phyloP scores from a whole-genome alignment of 495 filamentous ascomycete species.

The Friedmanniomyces simplex region DNA sequence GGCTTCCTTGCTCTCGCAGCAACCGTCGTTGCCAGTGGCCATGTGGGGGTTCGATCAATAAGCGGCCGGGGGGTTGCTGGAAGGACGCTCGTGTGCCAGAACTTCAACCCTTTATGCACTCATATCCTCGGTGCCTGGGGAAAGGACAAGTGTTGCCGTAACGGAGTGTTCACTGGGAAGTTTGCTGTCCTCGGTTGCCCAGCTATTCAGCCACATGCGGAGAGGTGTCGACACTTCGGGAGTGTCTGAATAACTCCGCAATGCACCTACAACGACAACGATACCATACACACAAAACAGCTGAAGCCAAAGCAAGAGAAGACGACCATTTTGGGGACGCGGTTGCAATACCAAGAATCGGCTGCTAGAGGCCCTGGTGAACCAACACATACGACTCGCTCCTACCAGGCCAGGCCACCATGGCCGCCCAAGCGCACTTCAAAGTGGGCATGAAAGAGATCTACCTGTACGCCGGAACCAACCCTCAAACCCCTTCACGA shows the following conservation, averaged over 20 bases:
- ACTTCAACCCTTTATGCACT: not conserved
- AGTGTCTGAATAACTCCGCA: not conserved
- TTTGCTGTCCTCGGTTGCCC: not conserved
- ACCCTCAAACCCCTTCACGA: not conserved
- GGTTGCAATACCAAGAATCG: too few species aligned
- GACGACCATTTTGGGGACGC: too few species aligned
- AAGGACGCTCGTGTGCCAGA: not conserved
- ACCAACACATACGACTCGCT: not conserved
- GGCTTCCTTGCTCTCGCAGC: conserved; percentile 4
- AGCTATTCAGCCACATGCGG: not conserved
- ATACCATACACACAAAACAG: not conserved
- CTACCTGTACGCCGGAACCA: conserved; percentile 29
- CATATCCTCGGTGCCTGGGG: not conserved
- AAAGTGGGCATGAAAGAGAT: conserved; percentile 30
- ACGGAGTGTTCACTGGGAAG: too few species aligned
- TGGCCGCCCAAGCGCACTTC: conserved; percentile 12
- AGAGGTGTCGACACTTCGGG: not conserved
- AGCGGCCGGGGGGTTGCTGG: not conserved
- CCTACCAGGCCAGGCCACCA: not conserved
- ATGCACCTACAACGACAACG: not conserved
- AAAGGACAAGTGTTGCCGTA: not conserved
- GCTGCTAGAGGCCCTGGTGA: too few species aligned
- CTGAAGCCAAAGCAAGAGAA: too few species aligned
- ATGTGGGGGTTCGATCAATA: not conserved
- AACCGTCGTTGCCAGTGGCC: not conserved